phyloP scores from a whole-genome alignment of 2,329 filamentous ascomycete genomes.

The Fusarium domesticum region DNA sequence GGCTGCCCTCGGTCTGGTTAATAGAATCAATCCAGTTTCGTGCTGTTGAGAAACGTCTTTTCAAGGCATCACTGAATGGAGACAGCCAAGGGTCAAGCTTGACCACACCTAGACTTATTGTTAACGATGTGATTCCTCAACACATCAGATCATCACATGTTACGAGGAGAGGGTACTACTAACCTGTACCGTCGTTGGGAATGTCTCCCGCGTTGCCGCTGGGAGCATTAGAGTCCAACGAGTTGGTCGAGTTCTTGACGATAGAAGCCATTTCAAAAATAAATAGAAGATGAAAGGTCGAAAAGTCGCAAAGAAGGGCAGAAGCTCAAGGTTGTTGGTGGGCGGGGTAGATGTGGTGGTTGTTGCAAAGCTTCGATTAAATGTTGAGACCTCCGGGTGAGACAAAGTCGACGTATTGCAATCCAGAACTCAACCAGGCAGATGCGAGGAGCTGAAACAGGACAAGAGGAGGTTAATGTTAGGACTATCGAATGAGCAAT shows the following conservation, averaged over 20 bases:
- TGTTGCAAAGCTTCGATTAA: slow-evolving; percentile 21
- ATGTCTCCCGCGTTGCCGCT: slow-evolving; percentile 47
- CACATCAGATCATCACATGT: slow-evolving; percentile 24
- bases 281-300: slow-evolving; percentile 11
- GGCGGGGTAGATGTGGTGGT: slow-evolving; percentile 26
- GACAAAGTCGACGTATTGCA: slow-evolving; percentile 19
- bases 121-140: slow-evolving; percentile 11
- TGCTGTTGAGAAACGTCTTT: slow-evolving; percentile 72
- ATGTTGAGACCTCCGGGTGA: slow-evolving; percentile 16
- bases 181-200: slow-evolving; percentile 71
- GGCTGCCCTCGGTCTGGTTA: slow-evolving; percentile 77
- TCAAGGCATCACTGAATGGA: slow-evolving; percentile 77
- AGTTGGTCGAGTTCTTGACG: slow-evolving; percentile 43
- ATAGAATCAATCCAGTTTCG: slow-evolving; percentile 86
- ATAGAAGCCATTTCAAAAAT: slow-evolving; percentile 32
- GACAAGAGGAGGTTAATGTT: slow-evolving; percentile 4
- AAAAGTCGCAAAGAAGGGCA: slow-evolving; percentile 17
- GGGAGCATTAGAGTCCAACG: slow-evolving; percentile 37
- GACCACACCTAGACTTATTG: slow-evolving; percentile 64
- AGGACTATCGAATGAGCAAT: slow-evolving; percentile 13
- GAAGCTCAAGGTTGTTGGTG: slow-evolving; percentile 21
- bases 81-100: slow-evolving; percentile 85
- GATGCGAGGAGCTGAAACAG: slow-evolving; percentile 2
- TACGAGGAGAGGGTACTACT: slow-evolving; percentile 20
- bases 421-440: slow-evolving; percentile 10